Conservation (phyloP, 1,284 basidiomycete genomes). For the Marasmius tenuissimus region DNA sequence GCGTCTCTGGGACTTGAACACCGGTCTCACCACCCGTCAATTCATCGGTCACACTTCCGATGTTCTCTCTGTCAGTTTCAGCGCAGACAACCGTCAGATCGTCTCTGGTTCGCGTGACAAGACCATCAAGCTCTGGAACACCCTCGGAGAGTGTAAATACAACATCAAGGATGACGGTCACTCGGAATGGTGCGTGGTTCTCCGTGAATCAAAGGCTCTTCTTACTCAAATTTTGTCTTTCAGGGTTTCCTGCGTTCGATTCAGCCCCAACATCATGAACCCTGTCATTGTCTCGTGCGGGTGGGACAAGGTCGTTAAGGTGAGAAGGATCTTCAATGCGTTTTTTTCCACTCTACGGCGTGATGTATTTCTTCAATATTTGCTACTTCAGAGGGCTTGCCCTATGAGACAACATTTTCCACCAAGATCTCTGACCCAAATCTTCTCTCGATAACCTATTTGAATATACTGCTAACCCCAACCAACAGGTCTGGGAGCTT, state of each 20-base stretch:
- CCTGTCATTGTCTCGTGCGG: constrained; percentile 99
- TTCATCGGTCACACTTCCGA: constrained; percentile 99
- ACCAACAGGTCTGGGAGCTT: constrained; percentile 94
- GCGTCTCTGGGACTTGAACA: constrained; percentile 98
- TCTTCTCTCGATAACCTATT: constrained; percentile 35
- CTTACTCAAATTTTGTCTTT: constrained; percentile 9
- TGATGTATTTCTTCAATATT: constrained; percentile 41
- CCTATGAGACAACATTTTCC: constrained; percentile 54
- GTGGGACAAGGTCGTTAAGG: constrained; percentile 99
- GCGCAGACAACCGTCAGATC: constrained; percentile 97
- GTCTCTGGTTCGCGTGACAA: constrained; percentile 97
- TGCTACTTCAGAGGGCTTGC: constrained; percentile 50
- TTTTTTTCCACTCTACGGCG: constrained; percentile 22
- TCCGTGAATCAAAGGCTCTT: constrained; percentile 1
- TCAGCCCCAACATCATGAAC: constrained; percentile 98
- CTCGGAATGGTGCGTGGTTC: constrained; percentile 76
- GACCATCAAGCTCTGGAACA: constrained; percentile 99
- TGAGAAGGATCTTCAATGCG: constrained; percentile 42
- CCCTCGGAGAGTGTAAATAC: constrained; percentile 99
- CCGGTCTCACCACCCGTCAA: constrained; percentile 89
- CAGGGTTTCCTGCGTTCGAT: constrained; percentile 99
- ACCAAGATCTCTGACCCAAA: constrained; percentile 51
- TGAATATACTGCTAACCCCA: constrained; percentile 40
- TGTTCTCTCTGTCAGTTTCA: constrained; percentile 97
- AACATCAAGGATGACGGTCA: constrained; percentile 99